Evolutionary conservation across 169 alveolate genomes (phyloP).

Genomic region (Plasmodium inui): DNA sequence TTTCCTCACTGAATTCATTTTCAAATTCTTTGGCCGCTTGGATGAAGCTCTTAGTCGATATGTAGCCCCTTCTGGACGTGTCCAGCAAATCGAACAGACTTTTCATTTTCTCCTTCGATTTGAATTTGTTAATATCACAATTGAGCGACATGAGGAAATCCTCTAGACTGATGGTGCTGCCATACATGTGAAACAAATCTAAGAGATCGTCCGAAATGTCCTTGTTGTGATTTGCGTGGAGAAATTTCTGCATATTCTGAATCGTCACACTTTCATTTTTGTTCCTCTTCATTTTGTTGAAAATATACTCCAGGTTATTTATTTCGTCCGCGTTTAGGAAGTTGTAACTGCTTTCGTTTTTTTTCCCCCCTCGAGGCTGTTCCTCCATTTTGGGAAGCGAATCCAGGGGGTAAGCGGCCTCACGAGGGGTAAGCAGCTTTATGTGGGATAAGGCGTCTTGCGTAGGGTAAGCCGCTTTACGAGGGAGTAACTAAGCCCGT

Average conservation of each 20-base stretch:
- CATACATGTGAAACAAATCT: conserved; percentile 54
- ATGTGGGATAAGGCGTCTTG: no score
- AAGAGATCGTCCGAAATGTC: conserved; percentile 36
- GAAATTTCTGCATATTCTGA: conserved; percentile 38
- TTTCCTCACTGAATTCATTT: conserved; percentile 50
- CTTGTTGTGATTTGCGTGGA: conserved; percentile 30
- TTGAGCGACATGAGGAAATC: conserved; percentile 39
- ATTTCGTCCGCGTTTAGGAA: conserved; percentile 64
- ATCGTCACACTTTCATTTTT: conserved; percentile 45
- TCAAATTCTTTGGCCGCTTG: conserved; percentile 71
- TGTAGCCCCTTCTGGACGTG: conserved; percentile 31
- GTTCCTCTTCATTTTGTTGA: conserved; percentile 46
- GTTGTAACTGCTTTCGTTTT: conserved; percentile 55
- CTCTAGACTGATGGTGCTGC: conserved; percentile 48
- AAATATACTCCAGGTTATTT: conserved; percentile 56
- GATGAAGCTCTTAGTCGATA: conserved; percentile 23
- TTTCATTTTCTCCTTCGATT: conserved; percentile 59
- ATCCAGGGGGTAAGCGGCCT: not conserved
- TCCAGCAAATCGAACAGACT: conserved; percentile 40
- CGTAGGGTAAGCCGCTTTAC: not conserved
- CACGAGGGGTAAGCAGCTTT: not conserved
- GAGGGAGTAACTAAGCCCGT: not conserved
- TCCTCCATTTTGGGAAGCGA: conserved; percentile 40
- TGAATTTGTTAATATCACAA: conserved; percentile 68
- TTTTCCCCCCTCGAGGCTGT: not conserved